Conservation (phyloP, 495 filamentous ascomycete genomes). For the Thozetella sp. region DNA sequence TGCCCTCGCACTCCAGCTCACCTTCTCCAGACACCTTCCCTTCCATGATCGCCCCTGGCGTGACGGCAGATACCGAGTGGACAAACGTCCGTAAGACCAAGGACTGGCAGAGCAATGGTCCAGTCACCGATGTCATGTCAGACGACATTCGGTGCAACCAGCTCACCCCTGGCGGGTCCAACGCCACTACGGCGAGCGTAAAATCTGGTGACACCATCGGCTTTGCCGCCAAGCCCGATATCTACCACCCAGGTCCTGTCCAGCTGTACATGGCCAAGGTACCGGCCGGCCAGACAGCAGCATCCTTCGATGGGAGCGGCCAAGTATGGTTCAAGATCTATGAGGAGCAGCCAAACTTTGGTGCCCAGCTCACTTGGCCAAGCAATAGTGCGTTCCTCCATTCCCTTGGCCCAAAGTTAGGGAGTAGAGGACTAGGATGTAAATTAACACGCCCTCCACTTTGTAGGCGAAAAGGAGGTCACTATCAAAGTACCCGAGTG, state of each 20-base stretch:
- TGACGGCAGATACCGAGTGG: slow-evolving; percentile 27
- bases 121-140: slow-evolving; percentile 42
- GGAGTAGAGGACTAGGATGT: neutral
- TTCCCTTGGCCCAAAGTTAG: neutral
- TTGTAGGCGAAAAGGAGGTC: slow-evolving; percentile 31
- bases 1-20: neutral
- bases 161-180: slow-evolving; percentile 23
- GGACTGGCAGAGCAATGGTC: slow-evolving; percentile 41
- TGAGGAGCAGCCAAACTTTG: slow-evolving; percentile 42
- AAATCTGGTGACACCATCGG: slow-evolving; percentile 42
- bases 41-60: slow-evolving; percentile 1
- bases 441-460: neutral
- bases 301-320: slow-evolving; percentile 46
- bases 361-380: slow-evolving; percentile 38
- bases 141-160: slow-evolving; percentile 51
- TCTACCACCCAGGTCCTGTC: slow-evolving; percentile 48
- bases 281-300: slow-evolving; percentile 35
- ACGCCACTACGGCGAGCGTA: slow-evolving; percentile 28
- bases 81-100: slow-evolving; percentile 36
- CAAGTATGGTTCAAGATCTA: slow-evolving; percentile 58
- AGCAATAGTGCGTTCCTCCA: slow-evolving; percentile 20
- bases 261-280: slow-evolving; percentile 50
- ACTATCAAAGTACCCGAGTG: slow-evolving; percentile 42
- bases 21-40: slow-evolving; percentile 5
- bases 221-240: slow-evolving; percentile 37